Evolutionary conservation across 2,329 filamentous ascomycete species (phyloP).

Genomic region (Scortechinia acanthostroma): DNA sequence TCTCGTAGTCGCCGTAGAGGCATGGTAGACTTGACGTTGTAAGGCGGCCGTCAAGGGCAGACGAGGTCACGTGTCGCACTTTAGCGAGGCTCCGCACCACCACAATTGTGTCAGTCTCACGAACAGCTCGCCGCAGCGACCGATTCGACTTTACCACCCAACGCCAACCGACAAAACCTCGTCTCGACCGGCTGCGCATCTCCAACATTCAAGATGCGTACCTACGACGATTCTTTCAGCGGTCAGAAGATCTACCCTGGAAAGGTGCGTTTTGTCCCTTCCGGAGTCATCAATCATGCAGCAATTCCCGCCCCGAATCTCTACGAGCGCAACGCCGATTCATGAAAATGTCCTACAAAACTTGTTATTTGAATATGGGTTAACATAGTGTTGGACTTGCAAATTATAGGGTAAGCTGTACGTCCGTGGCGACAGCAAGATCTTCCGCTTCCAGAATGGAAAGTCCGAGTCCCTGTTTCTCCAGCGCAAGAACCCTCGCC

Average conservation of each 20-base stretch:
- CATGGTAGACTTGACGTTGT: too few relatives aligned
- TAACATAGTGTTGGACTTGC: conserved; percentile 3
- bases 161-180: conserved; percentile 25
- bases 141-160: conserved; percentile 24
- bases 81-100: conserved; percentile 32
- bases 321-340: conserved; percentile 2
- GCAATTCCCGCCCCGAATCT: conserved; percentile 4
- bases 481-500: conserved; percentile 99
- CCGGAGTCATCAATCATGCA: conserved; percentile 7
- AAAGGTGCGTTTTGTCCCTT: conserved; percentile 50
- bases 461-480: conserved; percentile 99
- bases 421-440: conserved; percentile 98
- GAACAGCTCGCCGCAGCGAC: neutral
- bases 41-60: conserved; percentile 30
- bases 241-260: conserved; percentile 74
- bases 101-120: conserved; percentile 25
- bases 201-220: conserved; percentile 55
- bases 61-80: conserved; percentile 27
- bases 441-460: conserved; percentile 99
- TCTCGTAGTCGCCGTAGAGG: too few relatives aligned
- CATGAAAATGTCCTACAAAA: too few relatives aligned
- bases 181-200: conserved; percentile 26
- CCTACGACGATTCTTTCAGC: conserved; percentile 74
- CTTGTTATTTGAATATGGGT: conserved; percentile 4
- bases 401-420: conserved; percentile 87